Conservation (phyloP, 768 basidiomycete species). For the Podaxis sp. region DNA sequence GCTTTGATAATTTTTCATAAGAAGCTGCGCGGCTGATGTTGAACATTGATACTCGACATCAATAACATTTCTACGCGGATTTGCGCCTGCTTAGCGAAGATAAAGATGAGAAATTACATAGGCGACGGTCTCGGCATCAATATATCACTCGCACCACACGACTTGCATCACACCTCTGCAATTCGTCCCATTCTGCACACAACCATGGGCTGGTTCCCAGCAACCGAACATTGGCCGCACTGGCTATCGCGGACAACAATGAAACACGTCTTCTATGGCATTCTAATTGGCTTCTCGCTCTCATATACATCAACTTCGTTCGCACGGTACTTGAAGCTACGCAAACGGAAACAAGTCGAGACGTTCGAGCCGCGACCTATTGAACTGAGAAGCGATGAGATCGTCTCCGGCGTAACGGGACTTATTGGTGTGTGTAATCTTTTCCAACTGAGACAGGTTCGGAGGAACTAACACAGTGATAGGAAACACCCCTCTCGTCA, state of each 20-base stretch:
- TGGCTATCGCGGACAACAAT: slow-evolving; percentile 36
- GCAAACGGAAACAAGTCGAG: slow-evolving; percentile 45
- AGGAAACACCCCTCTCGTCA: slow-evolving; percentile 94
- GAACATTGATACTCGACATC: not conserved
- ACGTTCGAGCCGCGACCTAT: slow-evolving; percentile 56
- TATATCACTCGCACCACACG: not conserved
- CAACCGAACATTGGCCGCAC: slow-evolving; percentile 29
- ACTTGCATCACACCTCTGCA: not conserved
- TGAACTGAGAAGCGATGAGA: slow-evolving; percentile 72
- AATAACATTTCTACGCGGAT: not conserved
- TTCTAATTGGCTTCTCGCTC: slow-evolving; percentile 75
- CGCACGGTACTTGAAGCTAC: slow-evolving; percentile 49
- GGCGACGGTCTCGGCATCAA: slow-evolving; percentile 7
- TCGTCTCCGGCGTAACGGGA: slow-evolving; percentile 78
- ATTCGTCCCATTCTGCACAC: slow-evolving; percentile 4
- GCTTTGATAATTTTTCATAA: not conserved
- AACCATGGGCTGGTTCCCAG: slow-evolving; percentile 24
- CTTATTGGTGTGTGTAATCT: slow-evolving; percentile 62
- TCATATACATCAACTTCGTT: slow-evolving; percentile 72
- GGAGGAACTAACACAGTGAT: not conserved
- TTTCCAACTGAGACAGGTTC: not conserved
- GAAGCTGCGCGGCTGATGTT: not conserved
- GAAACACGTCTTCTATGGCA: slow-evolving; percentile 39
- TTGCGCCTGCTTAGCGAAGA: not conserved
- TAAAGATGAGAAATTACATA: not conserved